These are phyloP conservation scores for Stylosanthes scabra DNA, from an alignment of 331 rosid species.

Conservation along the genomic window DNA sequence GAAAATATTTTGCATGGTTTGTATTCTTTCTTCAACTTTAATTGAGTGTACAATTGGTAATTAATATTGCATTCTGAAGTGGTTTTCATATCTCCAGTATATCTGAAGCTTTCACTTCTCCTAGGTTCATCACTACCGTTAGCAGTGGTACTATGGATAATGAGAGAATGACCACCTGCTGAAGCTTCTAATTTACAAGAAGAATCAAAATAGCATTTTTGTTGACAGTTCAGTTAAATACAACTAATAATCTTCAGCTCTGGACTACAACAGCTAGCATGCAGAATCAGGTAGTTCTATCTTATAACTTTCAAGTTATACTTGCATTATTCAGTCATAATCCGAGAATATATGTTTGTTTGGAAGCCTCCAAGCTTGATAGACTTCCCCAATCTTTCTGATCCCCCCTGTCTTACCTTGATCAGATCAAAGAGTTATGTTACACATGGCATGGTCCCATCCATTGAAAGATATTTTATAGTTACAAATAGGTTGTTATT, in stretches of 20 bases:
- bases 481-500: too few species aligned
- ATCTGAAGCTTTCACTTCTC: constrained; percentile 35
- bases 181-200: too few species aligned
- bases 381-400: not conserved
- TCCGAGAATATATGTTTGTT: constrained; percentile 12
- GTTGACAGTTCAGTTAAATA: too few species aligned
- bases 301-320: constrained; percentile 24
- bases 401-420: constrained; percentile 9
- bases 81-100: constrained; percentile 20
- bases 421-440: constrained; percentile 2
- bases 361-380: constrained; percentile 11
- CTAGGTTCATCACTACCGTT: too few species aligned
- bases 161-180: too few species aligned
- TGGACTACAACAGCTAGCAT: too few species aligned
- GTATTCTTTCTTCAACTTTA: constrained; percentile 22
- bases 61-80: constrained; percentile 31
- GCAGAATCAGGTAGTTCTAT: constrained; percentile 65
- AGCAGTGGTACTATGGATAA: too few species aligned
- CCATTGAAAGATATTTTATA: too few species aligned
- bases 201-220: too few species aligned
- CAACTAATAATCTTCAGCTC: too few species aligned
- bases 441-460: too few species aligned
- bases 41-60: not conserved
- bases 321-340: constrained; percentile 19
- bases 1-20: constrained; percentile 13